Evolutionary conservation across 129 eudicot species (phyloP).

Genomic region (Flaveria sonorensis): DNA sequence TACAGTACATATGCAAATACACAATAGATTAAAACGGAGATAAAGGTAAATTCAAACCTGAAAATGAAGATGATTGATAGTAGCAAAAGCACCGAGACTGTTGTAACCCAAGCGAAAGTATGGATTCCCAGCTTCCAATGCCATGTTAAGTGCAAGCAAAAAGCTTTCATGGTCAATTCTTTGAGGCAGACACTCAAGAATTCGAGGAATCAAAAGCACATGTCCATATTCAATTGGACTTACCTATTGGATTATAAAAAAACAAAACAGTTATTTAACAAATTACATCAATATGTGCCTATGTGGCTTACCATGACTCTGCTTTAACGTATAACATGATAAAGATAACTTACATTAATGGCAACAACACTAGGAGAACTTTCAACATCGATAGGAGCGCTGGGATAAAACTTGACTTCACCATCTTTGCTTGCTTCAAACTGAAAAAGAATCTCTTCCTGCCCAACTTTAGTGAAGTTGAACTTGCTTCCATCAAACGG

Average conservation of each 20-base stretch:
- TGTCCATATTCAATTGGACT: slow-evolving; percentile 99
- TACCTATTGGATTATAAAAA: slow-evolving; percentile 56
- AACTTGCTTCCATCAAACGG: slow-evolving; percentile 91
- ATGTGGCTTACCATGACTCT: slow-evolving; percentile 4
- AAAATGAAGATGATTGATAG: slow-evolving; percentile 97
- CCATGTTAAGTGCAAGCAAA: slow-evolving; percentile 96
- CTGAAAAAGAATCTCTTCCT: slow-evolving; percentile 95
- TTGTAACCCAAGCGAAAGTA: slow-evolving; percentile 96
- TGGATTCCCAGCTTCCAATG: slow-evolving; percentile 88
- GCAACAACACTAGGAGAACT: slow-evolving; percentile 92
- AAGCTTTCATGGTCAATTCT: slow-evolving; percentile 90
- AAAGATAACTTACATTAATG: slow-evolving; percentile 70
- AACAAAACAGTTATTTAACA: background rate
- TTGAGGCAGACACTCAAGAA: slow-evolving; percentile 89
- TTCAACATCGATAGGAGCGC: slow-evolving; percentile 66
- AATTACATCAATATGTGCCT: background rate
- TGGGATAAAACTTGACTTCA: slow-evolving; percentile 76
- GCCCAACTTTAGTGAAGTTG: slow-evolving; percentile 98
- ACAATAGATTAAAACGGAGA: slow-evolving; percentile 1
- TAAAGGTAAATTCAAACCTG: slow-evolving; percentile 48
- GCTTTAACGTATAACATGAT: background rate
- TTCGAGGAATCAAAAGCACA: slow-evolving; percentile 91
- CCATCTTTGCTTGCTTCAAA: slow-evolving; percentile 83
- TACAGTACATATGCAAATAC: background rate
- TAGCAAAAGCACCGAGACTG: slow-evolving; percentile 99